Percentiles rank a stretch among this genome's conserved stretches.
phyloP scores from a whole-genome alignment of 768 basidiomycete species.

The Russula dissimulans region DNA sequence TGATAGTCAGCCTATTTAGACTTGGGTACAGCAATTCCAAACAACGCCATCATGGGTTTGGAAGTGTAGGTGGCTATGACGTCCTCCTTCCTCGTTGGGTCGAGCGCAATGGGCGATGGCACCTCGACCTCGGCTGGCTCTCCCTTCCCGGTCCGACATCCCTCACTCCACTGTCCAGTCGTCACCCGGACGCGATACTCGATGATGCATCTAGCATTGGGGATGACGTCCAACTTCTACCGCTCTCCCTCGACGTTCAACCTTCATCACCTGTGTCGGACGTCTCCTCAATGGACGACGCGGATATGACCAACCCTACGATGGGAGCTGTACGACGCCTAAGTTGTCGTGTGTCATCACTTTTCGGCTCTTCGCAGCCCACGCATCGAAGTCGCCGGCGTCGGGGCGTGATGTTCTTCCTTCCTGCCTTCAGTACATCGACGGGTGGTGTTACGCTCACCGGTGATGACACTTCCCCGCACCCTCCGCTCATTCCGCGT shows the following conservation, averaged over 20 bases:
- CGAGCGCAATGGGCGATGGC: constrained; percentile 62
- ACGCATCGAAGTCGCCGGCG: constrained; percentile 27
- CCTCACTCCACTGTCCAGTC: not conserved
- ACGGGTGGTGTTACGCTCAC: constrained; percentile 26
- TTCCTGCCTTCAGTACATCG: constrained; percentile 58
- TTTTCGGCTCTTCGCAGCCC: constrained; percentile 27
- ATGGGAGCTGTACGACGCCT: constrained; percentile 43
- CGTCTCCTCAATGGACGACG: constrained; percentile 33
- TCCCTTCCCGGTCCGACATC: constrained; percentile 30
- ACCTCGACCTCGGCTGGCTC: constrained; percentile 58
- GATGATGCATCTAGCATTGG: constrained; percentile 23
- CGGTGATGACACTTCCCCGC: not conserved
- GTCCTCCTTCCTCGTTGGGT: constrained; percentile 69
- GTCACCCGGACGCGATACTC: not conserved
- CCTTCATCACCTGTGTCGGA: constrained; percentile 45
- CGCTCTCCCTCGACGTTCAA: constrained; percentile 52
- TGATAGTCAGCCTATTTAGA: constrained; percentile 60
- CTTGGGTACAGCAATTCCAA: constrained; percentile 43
- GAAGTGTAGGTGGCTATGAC: constrained; percentile 65
- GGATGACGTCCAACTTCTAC: constrained; percentile 42
- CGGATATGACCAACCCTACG: constrained; percentile 36
- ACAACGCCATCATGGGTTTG: constrained; percentile 49
- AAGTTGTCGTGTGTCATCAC: constrained; percentile 43
- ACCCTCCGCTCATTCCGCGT: not conserved
- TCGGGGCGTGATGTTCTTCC: constrained; percentile 64